These are phyloP conservation scores for Kodamaea sagamina DNA, from an alignment of 805 yeast species.

Conservation along the genomic window DNA sequence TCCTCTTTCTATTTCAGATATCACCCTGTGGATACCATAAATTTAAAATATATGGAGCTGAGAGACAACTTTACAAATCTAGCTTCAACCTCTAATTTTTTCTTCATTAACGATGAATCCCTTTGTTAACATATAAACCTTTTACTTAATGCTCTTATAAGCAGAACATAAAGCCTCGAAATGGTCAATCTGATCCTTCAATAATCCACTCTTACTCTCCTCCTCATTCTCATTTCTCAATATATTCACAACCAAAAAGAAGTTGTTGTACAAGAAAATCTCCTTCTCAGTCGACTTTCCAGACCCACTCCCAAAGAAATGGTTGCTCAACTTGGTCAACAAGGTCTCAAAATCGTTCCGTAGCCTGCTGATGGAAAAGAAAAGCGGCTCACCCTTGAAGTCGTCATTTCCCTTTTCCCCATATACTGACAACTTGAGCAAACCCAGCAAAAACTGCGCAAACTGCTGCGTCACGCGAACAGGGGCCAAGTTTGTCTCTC, in stretches of 20 bases:
- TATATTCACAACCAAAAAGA: conserved; percentile 61
- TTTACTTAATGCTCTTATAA: conserved; percentile 22
- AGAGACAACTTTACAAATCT: too few species aligned
- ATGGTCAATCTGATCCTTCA: conserved; percentile 41
- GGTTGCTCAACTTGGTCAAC: conserved; percentile 66
- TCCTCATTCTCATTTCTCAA: conserved; percentile 41
- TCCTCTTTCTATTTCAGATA: too few species aligned
- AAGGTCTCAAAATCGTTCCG: conserved; percentile 79
- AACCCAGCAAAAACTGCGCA: conserved; percentile 68
- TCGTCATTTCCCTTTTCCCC: conserved; percentile 23
- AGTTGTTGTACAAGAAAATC: conserved; percentile 72
- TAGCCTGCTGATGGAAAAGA: conserved; percentile 65
- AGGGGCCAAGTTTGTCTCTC: conserved; percentile 40
- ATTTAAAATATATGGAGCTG: too few species aligned
- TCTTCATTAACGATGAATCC: not conserved
- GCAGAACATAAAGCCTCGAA: conserved; percentile 44
- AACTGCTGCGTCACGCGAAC: conserved; percentile 74
- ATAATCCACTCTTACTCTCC: conserved; percentile 23
- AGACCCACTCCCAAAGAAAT: conserved; percentile 32
- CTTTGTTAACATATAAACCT: not conserved
- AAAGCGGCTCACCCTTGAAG: conserved; percentile 66
- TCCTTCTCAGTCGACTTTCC: conserved; percentile 55
- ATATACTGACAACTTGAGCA: conserved; percentile 53
- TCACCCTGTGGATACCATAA: too few species aligned
- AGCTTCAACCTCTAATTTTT: not conserved